phyloP scores from a whole-genome alignment of 345 rosid species.

The Dovyalis caffra region DNA sequence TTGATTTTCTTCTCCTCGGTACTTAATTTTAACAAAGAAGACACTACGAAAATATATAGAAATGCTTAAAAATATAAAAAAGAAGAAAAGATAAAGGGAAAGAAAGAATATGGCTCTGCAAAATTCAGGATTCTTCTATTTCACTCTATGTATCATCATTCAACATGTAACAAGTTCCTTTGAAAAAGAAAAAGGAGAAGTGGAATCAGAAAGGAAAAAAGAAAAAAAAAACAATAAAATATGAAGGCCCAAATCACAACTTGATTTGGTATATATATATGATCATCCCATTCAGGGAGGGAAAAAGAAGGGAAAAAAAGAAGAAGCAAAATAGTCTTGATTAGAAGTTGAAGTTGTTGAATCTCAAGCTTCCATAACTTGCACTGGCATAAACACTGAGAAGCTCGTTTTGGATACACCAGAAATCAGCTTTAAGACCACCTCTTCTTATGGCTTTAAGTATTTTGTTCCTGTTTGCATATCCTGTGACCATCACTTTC shows the following conservation, averaged over 20 bases:
- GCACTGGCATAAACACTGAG: slow-evolving; percentile 40
- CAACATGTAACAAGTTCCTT: slow-evolving; percentile 25
- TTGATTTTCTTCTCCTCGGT: background rate
- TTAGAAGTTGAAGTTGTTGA: slow-evolving; percentile 35
- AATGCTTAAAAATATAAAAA: background rate
- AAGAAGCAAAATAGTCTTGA: background rate
- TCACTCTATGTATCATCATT: slow-evolving; percentile 16
- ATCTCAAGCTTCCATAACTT: slow-evolving; percentile 32
- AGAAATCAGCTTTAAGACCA: slow-evolving; percentile 47
- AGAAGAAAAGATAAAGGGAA: background rate
- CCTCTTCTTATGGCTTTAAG: slow-evolving; percentile 42
- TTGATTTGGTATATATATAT: slow-evolving; percentile 16
- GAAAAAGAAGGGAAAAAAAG: background rate
- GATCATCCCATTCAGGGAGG: background rate
- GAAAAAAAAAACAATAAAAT: background rate
- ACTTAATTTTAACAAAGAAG: background rate
- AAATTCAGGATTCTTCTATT: slow-evolving; percentile 23
- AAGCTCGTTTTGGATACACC: slow-evolving; percentile 43
- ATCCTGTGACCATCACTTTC: slow-evolving; percentile 44
- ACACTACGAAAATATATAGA: background rate
- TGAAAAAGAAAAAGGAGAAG: slow-evolving; percentile 11
- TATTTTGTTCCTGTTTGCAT: slow-evolving; percentile 41
- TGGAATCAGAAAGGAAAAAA: background rate
- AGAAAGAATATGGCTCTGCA: background rate
- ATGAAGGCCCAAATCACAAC: slow-evolving; percentile 7